Percentiles rank a stretch among this genome's conserved stretches.
These are phyloP conservation scores for Chalciporus pseudorubinellus DNA, from an alignment of 768 basidiomycete genomes.

Conservation along the genomic window DNA sequence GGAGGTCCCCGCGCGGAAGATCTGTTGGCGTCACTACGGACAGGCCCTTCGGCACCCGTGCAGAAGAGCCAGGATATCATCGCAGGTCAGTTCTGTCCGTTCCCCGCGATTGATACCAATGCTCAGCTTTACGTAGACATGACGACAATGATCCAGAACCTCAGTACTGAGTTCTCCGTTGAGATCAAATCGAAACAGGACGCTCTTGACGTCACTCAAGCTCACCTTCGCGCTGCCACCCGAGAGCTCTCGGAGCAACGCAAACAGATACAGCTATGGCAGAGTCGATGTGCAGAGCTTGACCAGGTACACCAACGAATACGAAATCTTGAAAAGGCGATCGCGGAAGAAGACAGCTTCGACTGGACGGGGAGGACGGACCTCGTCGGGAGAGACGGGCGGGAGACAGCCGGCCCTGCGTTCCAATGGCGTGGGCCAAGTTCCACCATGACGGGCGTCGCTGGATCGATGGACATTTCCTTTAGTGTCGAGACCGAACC, in stretches of 20 bases:
- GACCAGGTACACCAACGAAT: slow-evolving; percentile 80
- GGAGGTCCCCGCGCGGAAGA: slow-evolving; percentile 76
- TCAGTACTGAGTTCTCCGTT: slow-evolving; percentile 73
- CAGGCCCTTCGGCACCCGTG: slow-evolving; percentile 71
- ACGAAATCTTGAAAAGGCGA: slow-evolving; percentile 79
- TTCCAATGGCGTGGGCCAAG: slow-evolving; percentile 69
- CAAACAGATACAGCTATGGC: slow-evolving; percentile 77
- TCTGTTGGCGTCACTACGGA: slow-evolving; percentile 68
- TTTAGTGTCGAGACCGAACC: slow-evolving; percentile 72
- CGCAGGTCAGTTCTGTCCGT: slow-evolving; percentile 45
- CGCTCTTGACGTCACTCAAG: slow-evolving; percentile 81
- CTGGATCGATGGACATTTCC: slow-evolving; percentile 61
- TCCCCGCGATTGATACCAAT: not conserved
- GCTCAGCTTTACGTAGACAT: slow-evolving; percentile 56
- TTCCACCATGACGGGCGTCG: slow-evolving; percentile 65
- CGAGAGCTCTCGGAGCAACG: slow-evolving; percentile 89
- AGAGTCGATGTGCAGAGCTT: slow-evolving; percentile 67
- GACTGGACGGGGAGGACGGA: slow-evolving; percentile 84
- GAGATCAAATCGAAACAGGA: slow-evolving; percentile 90
- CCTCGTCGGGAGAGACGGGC: slow-evolving; percentile 39
- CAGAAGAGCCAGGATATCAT: slow-evolving; percentile 90
- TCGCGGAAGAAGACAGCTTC: slow-evolving; percentile 74
- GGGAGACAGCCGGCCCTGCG: slow-evolving; percentile 42
- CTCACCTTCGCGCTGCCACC: slow-evolving; percentile 84
- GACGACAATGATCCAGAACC: slow-evolving; percentile 76